phyloP scores from a whole-genome alignment of 257 asterid species.

The Solanum boliviense region DNA sequence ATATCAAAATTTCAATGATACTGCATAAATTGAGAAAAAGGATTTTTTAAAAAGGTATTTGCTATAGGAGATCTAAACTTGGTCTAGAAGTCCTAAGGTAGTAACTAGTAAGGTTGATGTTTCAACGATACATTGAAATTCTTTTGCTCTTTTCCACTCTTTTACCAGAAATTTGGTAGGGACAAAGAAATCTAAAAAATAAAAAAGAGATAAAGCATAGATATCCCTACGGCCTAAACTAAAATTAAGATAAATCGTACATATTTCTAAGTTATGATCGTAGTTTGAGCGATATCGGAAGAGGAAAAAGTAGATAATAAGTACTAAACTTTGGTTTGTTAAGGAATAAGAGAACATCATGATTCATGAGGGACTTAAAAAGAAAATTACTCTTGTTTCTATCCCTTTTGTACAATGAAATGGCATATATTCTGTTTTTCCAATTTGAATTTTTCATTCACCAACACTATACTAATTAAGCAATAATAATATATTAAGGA shows the following conservation, averaged over 20 bases:
- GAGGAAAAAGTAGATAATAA: neutral
- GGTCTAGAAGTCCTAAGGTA: neutral
- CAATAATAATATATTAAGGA: neutral
- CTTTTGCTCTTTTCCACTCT: neutral
- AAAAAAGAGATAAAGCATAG: neutral
- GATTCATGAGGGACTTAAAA: neutral
- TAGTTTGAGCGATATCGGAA: neutral
- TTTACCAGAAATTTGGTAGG: neutral
- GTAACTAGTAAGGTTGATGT: neutral
- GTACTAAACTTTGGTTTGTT: neutral
- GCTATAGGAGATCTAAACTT: neutral
- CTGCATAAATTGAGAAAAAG: neutral
- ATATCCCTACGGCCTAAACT: neutral
- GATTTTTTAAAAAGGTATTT: neutral
- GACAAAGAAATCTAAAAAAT: neutral
- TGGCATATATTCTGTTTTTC: neutral
- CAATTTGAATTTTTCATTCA: neutral
- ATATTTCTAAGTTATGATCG: no score
- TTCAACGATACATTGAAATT: neutral
- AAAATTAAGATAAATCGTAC: fast-evolving
- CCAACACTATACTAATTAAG: neutral
- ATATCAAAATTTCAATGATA: neutral
- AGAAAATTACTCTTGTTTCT: neutral
- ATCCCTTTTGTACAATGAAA: neutral
- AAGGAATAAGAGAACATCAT: neutral